Percentiles rank a stretch among this genome's conserved stretches.
Conservation (phyloP, 1,139 yeast genomes). For the Saccharomyces hybrid region DNA sequence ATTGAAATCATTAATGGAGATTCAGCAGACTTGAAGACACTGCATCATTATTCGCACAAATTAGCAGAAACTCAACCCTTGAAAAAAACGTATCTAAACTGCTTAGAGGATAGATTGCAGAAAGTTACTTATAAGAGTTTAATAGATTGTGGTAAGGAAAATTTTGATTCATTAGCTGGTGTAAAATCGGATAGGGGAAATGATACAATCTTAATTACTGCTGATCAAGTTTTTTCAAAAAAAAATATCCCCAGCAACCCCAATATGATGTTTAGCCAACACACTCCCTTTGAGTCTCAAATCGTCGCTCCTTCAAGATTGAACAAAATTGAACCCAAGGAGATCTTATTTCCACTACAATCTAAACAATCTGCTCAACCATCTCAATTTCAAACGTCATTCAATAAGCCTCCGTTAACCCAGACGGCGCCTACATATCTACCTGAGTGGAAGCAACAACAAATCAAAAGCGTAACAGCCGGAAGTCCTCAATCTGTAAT, state of each 20-base stretch:
- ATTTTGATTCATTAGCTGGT: conserved; percentile 10
- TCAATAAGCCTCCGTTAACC: neutral
- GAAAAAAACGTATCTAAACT: conserved; percentile 49
- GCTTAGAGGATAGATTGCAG: conserved; percentile 44
- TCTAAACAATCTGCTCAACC: neutral
- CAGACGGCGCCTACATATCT: neutral
- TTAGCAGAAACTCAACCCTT: conserved; percentile 40
- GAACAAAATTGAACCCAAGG: no score
- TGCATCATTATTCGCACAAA: conserved; percentile 40
- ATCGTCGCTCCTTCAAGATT: neutral
- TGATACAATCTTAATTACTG: neutral
- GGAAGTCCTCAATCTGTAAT: neutral
- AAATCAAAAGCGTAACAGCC: neutral
- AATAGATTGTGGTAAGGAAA: conserved; percentile 34
- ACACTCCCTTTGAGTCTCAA: neutral
- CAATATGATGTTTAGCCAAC: neutral
- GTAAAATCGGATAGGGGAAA: neutral
- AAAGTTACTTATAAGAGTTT: conserved; percentile 23
- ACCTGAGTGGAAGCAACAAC: neutral
- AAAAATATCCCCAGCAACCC: neutral
- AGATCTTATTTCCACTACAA: neutral
- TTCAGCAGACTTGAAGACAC: conserved; percentile 51
- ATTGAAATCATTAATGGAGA: conserved; percentile 40
- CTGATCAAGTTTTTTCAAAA: neutral
- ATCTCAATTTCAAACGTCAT: neutral